Evolutionary conservation across 2,329 filamentous ascomycete genomes (phyloP).

Genomic region (Lomentospora prolificans): DNA sequence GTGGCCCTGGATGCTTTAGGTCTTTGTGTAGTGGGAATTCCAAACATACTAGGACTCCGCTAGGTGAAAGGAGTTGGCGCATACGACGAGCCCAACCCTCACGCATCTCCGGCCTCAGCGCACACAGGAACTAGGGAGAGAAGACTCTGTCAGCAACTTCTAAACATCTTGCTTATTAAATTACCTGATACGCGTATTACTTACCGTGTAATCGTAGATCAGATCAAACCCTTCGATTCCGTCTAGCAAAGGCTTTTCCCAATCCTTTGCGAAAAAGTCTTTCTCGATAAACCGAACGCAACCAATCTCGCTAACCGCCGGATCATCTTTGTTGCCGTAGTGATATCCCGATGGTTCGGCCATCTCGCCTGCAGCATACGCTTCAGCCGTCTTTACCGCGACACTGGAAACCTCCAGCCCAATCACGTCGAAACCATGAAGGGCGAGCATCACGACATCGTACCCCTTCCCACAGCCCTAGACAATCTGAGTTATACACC

Average conservation of each 20-base stretch:
- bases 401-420: conserved; percentile 8
- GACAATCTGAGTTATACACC: neutral
- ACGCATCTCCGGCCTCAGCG: conserved; percentile 1
- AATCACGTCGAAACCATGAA: conserved; percentile 10
- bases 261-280: neutral
- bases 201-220: conserved; percentile 5
- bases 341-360: neutral
- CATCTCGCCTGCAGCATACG: neutral
- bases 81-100: conserved; percentile 2
- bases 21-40: conserved; percentile 6
- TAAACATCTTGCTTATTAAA: neutral
- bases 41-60: neutral
- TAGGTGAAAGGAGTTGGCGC: neutral
- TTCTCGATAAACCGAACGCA: neutral
- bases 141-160: neutral
- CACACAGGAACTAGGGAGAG: neutral
- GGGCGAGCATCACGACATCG: conserved; percentile 5
- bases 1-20: neutral
- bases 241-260: neutral
- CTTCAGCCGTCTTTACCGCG: neutral
- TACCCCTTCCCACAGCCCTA: conserved; percentile 7
- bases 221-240: neutral
- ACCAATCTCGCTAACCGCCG: neutral
- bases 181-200: neutral
- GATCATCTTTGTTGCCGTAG: neutral